Evolutionary conservation across 345 rosid species (phyloP).

Genomic region (Corymbia maculata): DNA sequence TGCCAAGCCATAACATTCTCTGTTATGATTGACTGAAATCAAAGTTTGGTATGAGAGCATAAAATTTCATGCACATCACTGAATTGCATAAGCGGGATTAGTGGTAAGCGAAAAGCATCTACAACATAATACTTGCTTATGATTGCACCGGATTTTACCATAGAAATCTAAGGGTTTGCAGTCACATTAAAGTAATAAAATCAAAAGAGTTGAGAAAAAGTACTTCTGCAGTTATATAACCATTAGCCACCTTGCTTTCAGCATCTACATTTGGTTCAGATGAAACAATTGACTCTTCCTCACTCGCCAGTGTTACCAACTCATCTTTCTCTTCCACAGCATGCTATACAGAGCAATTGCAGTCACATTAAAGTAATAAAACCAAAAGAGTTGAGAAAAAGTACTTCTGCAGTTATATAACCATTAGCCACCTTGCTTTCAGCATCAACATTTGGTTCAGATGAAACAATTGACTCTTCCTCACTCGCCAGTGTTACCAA

Average conservation of each 20-base stretch:
- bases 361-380: neutral
- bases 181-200: neutral
- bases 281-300: conserved; percentile 22
- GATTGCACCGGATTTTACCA: neutral
- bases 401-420: conserved; percentile 27
- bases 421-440: conserved; percentile 22
- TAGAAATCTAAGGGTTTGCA: neutral
- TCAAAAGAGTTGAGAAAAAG: neutral
- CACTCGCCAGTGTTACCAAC: conserved; percentile 13
- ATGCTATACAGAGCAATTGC: conserved; percentile 19
- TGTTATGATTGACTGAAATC: neutral
- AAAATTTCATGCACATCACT: neutral
- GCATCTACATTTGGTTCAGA: conserved; percentile 26
- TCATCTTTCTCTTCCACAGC: conserved; percentile 17
- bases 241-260: conserved; percentile 21
- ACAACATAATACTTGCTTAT: neutral
- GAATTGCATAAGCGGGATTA: neutral
- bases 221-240: conserved; percentile 29
- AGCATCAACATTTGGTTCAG: conserved; percentile 25
- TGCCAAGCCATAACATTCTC: neutral
- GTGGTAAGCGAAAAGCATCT: neutral
- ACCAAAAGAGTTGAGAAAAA: neutral
- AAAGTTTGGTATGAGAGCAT: neutral
- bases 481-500: conserved; percentile 15
- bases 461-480: conserved; percentile 22